Base-by-base conservation (phyloP, 2,329 filamentous ascomycete species). In the Microdochium trichocladiopsis region DNA sequence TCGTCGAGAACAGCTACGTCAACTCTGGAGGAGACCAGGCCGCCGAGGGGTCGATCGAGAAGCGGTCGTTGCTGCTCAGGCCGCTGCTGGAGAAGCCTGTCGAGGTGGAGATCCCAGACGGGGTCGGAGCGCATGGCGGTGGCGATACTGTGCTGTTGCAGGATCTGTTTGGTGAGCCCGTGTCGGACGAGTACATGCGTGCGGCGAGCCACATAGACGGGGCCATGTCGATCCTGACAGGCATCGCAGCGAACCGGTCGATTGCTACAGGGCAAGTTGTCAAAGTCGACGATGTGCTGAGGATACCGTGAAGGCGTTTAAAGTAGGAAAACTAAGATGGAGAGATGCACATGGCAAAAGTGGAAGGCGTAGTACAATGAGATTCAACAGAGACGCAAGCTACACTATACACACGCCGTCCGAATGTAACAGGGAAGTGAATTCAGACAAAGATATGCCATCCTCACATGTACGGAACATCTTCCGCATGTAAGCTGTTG, bases 1-100 rank as follows among this genome's bases (percentile, higher is more conserved):
- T 85, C 0, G 78, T 84, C 0, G 82, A 85, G 64, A 79, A 79
- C 53, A 79, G 77, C 57, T 84, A 84, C 57, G 77, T 81, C 37
- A 83, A 82, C 61, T 77, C 79, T 1, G 80, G 80, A 0, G 80
- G 80, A 0, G 78, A 82, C 25, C 80, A 83, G 61, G 71, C 74
- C 2, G 61, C 71, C 0, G 78, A 83, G 57, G 80, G 79, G 0
- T 75, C 74, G 0, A 63, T 82, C 9, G 78, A 82, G 59, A 69
- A 63, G 47, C 69, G 72, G 47, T 70, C 69, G 2, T 73, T 83
- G 25, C 62, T 76, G 5, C 59, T 85, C 24, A 66, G 79, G 51
- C 77, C 74, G 11, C 56, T 83, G 37, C 82, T 84, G 52, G 75
- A 78, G 59, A 79, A 80, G 62, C 80, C 82, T 0, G 62, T 69